A percentile compares a stretch with the other conserved stretches of the same genome.
Evolutionary conservation across 192 early-diverging fungal species (phyloP).

Genomic region (Rhizophagus clarus): DNA sequence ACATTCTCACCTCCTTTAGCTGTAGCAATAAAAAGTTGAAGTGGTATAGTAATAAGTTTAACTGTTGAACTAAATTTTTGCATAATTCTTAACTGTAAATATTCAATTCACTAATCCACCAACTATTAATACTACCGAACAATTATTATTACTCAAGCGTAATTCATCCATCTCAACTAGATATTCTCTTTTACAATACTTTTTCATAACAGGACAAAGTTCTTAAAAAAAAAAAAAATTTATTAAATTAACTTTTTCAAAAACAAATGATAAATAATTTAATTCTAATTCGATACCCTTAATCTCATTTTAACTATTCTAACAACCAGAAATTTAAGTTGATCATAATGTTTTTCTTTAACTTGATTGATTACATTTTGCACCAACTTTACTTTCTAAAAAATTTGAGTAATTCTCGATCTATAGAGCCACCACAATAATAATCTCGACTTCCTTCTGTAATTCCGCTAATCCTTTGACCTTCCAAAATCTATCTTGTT

Average conservation of each 20-base stretch:
- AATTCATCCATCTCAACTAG: constrained; percentile 23
- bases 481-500: constrained; percentile 12
- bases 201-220: background rate
- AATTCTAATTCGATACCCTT: background rate
- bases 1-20: constrained; percentile 40
- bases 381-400: background rate
- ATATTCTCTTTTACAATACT: background rate
- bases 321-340: background rate
- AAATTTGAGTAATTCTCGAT: constrained; percentile 6
- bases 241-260: background rate
- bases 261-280: background rate
- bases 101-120: constrained; percentile 62
- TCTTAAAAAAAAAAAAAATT: background rate
- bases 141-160: constrained; percentile 36
- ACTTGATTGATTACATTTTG: background rate
- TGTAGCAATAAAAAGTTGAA: constrained; percentile 52
- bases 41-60: constrained; percentile 50
- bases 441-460: background rate
- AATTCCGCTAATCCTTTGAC: background rate
- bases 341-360: background rate
- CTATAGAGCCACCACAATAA: background rate
- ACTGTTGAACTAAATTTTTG: constrained; percentile 52
- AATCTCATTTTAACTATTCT: background rate
- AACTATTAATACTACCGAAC: constrained; percentile 54
- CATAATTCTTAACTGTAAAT: constrained; percentile 53